Percentiles rank a stretch among this genome's conserved stretches.
Conservation (phyloP, 1,139 yeast genomes). For the Scheffersomyces cryptocercus region DNA sequence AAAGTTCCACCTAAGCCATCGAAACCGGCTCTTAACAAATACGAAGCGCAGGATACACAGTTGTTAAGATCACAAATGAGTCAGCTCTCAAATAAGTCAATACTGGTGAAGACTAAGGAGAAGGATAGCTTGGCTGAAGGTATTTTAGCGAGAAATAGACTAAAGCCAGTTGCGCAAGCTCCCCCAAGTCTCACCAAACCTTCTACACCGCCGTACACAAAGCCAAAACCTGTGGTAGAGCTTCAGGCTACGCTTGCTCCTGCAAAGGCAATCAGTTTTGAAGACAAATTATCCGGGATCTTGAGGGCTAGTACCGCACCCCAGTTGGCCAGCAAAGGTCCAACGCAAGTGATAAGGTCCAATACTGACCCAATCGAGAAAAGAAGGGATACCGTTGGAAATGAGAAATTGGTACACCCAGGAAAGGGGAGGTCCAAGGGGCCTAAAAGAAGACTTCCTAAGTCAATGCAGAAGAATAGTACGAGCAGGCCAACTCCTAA, state of each 20-base stretch:
- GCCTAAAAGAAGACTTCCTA: constrained; percentile 73
- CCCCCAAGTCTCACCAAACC: constrained; percentile 2
- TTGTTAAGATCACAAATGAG: constrained; percentile 25
- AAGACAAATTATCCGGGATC: constrained; percentile 21
- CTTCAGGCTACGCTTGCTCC: constrained; percentile 4
- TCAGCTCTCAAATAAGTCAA: neutral
- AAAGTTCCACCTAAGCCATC: constrained; percentile 8
- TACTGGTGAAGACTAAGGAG: neutral
- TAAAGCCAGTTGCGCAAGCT: constrained; percentile 10
- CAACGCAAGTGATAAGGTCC: constrained; percentile 5
- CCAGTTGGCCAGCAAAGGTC: constrained; percentile 6
- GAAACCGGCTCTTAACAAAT: constrained; percentile 17
- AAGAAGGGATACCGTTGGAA: constrained; percentile 7
- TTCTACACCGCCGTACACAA: constrained; percentile 3
- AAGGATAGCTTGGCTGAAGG: constrained; percentile 16
- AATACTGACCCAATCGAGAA: constrained; percentile 11
- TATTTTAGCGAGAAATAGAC: constrained; percentile 15
- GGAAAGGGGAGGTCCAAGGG: constrained; percentile 70
- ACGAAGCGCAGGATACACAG: constrained; percentile 24
- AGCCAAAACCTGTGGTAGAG: constrained; percentile 5
- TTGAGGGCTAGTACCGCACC: constrained; percentile 27
- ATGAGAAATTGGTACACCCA: constrained; percentile 50
- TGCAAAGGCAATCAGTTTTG: constrained; percentile 13
- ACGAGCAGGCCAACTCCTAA: neutral
- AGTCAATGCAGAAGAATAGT: constrained; percentile 8